phyloP scores from a whole-genome alignment of 805 yeast species.

The Myxozyma mucilagina region DNA sequence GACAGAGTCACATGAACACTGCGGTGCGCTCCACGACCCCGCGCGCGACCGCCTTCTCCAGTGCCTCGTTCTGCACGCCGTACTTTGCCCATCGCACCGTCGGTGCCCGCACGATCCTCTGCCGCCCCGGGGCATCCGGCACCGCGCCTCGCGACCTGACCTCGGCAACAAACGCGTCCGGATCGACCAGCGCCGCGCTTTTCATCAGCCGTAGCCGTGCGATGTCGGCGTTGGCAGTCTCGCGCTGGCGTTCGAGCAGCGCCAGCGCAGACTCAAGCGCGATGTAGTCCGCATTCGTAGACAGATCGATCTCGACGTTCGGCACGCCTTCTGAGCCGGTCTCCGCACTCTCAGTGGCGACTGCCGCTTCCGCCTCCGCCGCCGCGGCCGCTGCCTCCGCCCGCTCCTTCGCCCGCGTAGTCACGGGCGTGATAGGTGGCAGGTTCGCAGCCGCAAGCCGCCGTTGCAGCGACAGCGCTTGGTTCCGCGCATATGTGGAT shows the following conservation, averaged over 20 bases:
- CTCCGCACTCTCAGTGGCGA: neutral
- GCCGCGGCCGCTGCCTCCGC: conserved; percentile 11
- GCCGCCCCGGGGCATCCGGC: conserved; percentile 35
- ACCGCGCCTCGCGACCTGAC: conserved; percentile 24
- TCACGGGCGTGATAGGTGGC: conserved; percentile 32
- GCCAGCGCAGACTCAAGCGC: conserved; percentile 38
- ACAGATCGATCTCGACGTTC: conserved; percentile 25
- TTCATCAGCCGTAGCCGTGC: conserved; percentile 33
- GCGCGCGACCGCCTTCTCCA: conserved; percentile 33
- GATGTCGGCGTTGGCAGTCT: conserved; percentile 35
- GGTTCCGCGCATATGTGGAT: conserved; percentile 7
- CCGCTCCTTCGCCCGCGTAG: conserved; percentile 30
- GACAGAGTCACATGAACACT: conserved; percentile 33
- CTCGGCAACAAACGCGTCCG: conserved; percentile 32
- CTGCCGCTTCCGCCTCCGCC: neutral
- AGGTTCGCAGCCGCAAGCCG: conserved; percentile 30
- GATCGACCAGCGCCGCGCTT: conserved; percentile 36
- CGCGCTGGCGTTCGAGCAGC: conserved; percentile 35
- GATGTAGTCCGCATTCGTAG: conserved; percentile 37
- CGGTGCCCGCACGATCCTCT: conserved; percentile 38
- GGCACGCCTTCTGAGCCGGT: conserved; percentile 23
- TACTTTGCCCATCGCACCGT: conserved; percentile 39
- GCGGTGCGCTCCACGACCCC: conserved; percentile 35
- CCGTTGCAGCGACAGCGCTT: conserved; percentile 19
- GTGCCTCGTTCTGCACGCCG: conserved; percentile 36